phyloP scores from a whole-genome alignment of 306 rosid species.

The Lupinus albus region DNA sequence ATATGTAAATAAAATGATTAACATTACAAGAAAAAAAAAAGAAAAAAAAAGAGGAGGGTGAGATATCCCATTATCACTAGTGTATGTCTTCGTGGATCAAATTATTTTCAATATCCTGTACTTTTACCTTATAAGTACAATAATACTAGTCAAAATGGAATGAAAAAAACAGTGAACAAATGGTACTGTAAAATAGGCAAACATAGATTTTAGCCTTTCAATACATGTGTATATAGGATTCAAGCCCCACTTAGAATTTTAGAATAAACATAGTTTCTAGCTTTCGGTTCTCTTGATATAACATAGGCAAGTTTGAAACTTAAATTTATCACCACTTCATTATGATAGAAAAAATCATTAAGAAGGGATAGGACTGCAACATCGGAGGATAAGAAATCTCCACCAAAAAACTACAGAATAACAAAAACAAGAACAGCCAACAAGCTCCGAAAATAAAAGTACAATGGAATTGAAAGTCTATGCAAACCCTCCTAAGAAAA shows the following conservation, averaged over 20 bases:
- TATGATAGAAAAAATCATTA: no score
- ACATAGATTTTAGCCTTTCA: not conserved
- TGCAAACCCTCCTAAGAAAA: no score
- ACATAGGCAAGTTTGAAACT: not conserved
- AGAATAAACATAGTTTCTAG: not conserved
- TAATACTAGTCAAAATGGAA: no score
- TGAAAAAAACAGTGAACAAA: not conserved
- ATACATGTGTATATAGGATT: not conserved
- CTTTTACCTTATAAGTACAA: not conserved
- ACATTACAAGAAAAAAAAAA: not conserved
- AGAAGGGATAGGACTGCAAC: no score
- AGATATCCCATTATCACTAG: slow-evolving; percentile 4
- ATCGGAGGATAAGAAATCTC: no score
- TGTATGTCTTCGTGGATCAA: slow-evolving; percentile 2
- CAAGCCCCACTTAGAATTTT: not conserved
- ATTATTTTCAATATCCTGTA: not conserved
- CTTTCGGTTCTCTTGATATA: slow-evolving; percentile 4
- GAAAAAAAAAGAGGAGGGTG: not conserved
- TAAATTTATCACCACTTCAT: not conserved
- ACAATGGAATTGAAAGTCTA: no score
- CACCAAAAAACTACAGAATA: no score
- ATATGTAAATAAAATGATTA: slow-evolving; percentile 18
- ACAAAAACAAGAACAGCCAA: no score
- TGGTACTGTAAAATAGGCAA: not conserved
- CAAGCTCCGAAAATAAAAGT: no score